Percentiles rank a stretch among this genome's conserved stretches.
Conservation (phyloP, 2,329 filamentous ascomycete species). For the Arthrobotrys sphaeroides region DNA sequence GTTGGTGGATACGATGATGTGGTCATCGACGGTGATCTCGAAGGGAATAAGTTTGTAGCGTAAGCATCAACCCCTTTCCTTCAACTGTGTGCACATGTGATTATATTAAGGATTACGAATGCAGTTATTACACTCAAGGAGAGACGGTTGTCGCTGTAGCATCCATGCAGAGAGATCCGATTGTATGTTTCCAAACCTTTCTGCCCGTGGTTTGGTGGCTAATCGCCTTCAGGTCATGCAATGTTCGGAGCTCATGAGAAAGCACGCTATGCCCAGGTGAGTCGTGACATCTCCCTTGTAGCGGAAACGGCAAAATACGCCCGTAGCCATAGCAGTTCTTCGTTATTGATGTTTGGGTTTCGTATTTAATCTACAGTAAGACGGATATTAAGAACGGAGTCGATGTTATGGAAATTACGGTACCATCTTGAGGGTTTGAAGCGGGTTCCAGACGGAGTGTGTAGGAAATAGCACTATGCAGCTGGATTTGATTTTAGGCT, state of each 20-base stretch:
- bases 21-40: slow-evolving; percentile 78
- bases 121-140: slow-evolving; percentile 44
- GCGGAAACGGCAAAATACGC: too few species aligned
- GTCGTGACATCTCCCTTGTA: neutral
- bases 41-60: slow-evolving; percentile 82
- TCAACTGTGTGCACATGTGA: neutral
- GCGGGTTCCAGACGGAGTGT: too few species aligned
- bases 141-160: slow-evolving; percentile 83
- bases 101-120: neutral
- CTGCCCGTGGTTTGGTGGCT: neutral
- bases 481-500: too few species aligned
- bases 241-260: slow-evolving; percentile 51
- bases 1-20: slow-evolving; percentile 84
- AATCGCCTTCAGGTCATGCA: slow-evolving; percentile 15
- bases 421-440: slow-evolving; percentile 29
- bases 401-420: slow-evolving; percentile 30
- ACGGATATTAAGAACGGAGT: slow-evolving; percentile 25
- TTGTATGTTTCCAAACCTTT: slow-evolving; percentile 60
- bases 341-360: neutral
- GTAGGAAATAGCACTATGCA: too few species aligned
- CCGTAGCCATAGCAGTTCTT: too few species aligned
- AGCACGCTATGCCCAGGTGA: slow-evolving; percentile 37
- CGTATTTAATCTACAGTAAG: slow-evolving; percentile 18
- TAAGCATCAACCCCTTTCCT: slow-evolving; percentile 64
- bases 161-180: slow-evolving; percentile 89